Evolutionary conservation across 192 early-diverging fungal genomes (phyloP).

Genomic region (Rhizoclosmatium globosum): DNA sequence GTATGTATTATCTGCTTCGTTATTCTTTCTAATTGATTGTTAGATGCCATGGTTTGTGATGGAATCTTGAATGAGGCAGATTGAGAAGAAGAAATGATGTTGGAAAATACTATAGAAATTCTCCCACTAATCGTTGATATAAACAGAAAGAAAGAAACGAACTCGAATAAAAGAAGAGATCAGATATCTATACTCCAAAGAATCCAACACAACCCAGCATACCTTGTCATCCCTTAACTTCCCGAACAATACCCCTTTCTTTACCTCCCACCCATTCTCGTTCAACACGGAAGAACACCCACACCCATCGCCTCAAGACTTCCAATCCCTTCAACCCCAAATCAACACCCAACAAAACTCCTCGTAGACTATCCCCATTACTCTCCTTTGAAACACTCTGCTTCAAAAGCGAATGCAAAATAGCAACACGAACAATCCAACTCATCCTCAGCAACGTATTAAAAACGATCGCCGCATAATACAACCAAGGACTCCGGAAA

Average conservation of each 20-base stretch:
- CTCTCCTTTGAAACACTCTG: slow-evolving; percentile 5
- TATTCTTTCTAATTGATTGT: neutral
- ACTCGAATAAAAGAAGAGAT: too few relatives aligned
- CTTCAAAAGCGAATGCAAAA: slow-evolving; percentile 45
- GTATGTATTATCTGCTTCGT: slow-evolving; percentile 22
- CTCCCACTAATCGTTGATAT: too few relatives aligned
- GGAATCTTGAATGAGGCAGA: slow-evolving; percentile 21
- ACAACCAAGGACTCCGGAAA: slow-evolving; percentile 69
- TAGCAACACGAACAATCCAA: slow-evolving; percentile 79
- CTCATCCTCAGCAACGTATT: slow-evolving; percentile 86
- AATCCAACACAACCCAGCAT: too few relatives aligned
- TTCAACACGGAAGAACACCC: slow-evolving; percentile 94
- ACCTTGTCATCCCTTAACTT: slow-evolving; percentile 16
- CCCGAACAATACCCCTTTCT: slow-evolving; percentile 26
- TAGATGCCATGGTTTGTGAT: slow-evolving; percentile 37
- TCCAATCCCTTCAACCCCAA: slow-evolving; percentile 84
- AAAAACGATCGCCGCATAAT: slow-evolving; percentile 80
- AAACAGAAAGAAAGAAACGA: too few relatives aligned
- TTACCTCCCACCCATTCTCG: slow-evolving; percentile 67
- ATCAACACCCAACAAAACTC: slow-evolving; percentile 72
- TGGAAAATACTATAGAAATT: too few relatives aligned
- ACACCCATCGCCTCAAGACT: slow-evolving; percentile 88
- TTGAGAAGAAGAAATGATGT: too few relatives aligned
- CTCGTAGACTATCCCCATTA: slow-evolving; percentile 57
- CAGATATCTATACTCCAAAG: too few relatives aligned